Evolutionary conservation across 1,139 yeast species (phyloP), one percentile per base, ranked within the genome.

Genomic region (Hansenula sp.): DNA sequence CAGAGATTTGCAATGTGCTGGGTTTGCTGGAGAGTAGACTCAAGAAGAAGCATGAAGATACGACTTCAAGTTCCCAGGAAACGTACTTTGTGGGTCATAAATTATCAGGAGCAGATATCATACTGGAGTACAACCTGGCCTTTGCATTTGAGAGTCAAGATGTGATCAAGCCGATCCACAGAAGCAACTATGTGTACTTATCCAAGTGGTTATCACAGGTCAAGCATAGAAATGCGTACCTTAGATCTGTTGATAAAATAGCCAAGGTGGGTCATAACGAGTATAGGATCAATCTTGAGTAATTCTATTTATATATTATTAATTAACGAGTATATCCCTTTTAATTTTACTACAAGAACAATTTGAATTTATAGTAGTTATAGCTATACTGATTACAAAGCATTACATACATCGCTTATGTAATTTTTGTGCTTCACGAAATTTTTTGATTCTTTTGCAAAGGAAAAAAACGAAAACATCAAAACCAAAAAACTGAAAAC

Each of bases 61-160:
- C 68, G 3, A 72, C 41, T 8, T 30, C 39, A 12, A 24, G 43
- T 14, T 38, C 36, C 10, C 42, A 39, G 8, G 37, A 39, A 1
- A 16, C 73, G 0, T 75, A 50, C 59, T 77, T 79, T 54, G 82
- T 77, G 11, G 80, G 80, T 3, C 68, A 73, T 44, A 66, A 66
- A 44, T 60, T 80, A 39, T 66, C 80, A 1, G 84, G 70, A 2
- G 87, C 86, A 2, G 87, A 81, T 52, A 66, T 81, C 37, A 43
- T 53, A 17, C 29, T 75, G 41, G 64, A 68, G 19, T 75, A 69
- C 59, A 76, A 77, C 8, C 28, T 58, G 2, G 34, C 36, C 1
- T 32, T 45, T 14, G 40, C 45, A 8, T 38, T 44, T 19, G 29
- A 44, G 10, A n/a, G 12, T 8, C 32, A 6, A 16, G 34, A 2